phyloP scores from a whole-genome alignment of 129 eudicot species.

The Logfia minima region DNA sequence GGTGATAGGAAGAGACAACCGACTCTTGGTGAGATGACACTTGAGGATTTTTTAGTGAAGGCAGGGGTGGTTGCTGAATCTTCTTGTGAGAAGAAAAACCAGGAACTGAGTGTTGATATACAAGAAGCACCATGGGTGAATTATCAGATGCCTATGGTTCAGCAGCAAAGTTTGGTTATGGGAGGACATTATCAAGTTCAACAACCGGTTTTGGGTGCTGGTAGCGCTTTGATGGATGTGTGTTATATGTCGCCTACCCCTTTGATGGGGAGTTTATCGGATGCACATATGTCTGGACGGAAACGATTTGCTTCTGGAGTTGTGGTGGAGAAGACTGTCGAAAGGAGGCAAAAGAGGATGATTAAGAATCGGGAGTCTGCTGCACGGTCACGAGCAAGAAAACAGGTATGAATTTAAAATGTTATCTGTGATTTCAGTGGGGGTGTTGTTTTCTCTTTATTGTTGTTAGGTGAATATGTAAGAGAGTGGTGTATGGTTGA shows the following conservation, averaged over 20 bases:
- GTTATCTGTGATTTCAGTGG: neutral
- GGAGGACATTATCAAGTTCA: constrained; percentile 52
- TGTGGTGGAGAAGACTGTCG: constrained; percentile 52
- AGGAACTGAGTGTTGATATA: constrained; percentile 32
- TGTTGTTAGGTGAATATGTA: constrained; percentile 8
- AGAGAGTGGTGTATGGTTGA: constrained; percentile 18
- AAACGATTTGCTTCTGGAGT: constrained; percentile 71
- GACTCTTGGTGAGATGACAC: constrained; percentile 90
- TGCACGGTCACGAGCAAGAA: constrained; percentile 62
- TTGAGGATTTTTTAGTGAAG: constrained; percentile 82
- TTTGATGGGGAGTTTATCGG: constrained; percentile 67
- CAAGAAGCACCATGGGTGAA: constrained; percentile 59
- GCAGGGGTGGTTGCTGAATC: constrained; percentile 78
- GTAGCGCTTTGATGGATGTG: constrained; percentile 48
- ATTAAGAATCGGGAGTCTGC: constrained; percentile 69
- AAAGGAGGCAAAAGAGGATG: constrained; percentile 64
- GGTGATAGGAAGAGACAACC: constrained; percentile 39
- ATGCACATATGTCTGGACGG: constrained; percentile 59
- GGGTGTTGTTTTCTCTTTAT: neutral
- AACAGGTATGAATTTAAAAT: constrained; percentile 40
- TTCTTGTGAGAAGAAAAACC: constrained; percentile 29
- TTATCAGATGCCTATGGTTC: constrained; percentile 39
- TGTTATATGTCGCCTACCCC: constrained; percentile 58
- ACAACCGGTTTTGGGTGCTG: constrained; percentile 44
- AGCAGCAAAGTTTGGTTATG: constrained; percentile 47